phyloP scores from a whole-genome alignment of 2,329 filamentous ascomycete genomes.

The Fusarium domesticum region DNA sequence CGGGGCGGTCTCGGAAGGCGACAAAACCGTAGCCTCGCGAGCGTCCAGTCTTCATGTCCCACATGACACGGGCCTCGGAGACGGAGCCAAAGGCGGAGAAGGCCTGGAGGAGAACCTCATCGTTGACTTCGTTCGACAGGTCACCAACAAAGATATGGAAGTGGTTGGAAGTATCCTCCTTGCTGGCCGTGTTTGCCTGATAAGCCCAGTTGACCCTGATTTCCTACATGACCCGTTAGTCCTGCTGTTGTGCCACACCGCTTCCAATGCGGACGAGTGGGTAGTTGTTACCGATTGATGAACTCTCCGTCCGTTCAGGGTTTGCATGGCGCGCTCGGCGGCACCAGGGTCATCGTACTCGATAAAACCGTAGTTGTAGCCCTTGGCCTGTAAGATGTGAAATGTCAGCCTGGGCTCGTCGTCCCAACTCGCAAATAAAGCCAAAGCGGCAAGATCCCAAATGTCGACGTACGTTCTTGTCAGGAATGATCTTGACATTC shows the following conservation, averaged over 20 bases:
- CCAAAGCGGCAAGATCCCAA: no score
- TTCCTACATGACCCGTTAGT: slow-evolving; percentile 58
- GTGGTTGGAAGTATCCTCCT: slow-evolving; percentile 96
- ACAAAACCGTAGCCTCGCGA: slow-evolving; percentile 98
- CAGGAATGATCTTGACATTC: slow-evolving; percentile 98
- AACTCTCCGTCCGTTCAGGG: slow-evolving; percentile 89
- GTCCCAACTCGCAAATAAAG: no score
- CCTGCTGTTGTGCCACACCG: slow-evolving; percentile 2
- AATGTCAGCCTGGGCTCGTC: slow-evolving; percentile 20
- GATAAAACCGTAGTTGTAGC: slow-evolving; percentile 98
- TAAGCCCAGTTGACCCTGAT: slow-evolving; percentile 99
- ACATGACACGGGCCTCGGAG: slow-evolving; percentile 98
- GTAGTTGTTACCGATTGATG: slow-evolving; percentile 73
- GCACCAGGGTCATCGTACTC: slow-evolving; percentile 98
- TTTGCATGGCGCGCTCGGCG: slow-evolving; percentile 95
- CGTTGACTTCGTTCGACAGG: slow-evolving; percentile 96
- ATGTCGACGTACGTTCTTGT: slow-evolving; percentile 83
- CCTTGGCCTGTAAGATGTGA: slow-evolving; percentile 68
- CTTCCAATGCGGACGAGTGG: not conserved
- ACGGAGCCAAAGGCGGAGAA: slow-evolving; percentile 95
- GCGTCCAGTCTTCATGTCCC: slow-evolving; percentile 99
- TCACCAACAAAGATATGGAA: slow-evolving; percentile 99
- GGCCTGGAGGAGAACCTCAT: slow-evolving; percentile 87
- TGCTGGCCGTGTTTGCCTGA: slow-evolving; percentile 88
- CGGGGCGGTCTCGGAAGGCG: slow-evolving; percentile 87